Percentiles rank a stretch among this genome's conserved stretches.
These are phyloP conservation scores for Phoma sp. DNA, from an alignment of 2,329 filamentous ascomycete species.

Conservation along the genomic window DNA sequence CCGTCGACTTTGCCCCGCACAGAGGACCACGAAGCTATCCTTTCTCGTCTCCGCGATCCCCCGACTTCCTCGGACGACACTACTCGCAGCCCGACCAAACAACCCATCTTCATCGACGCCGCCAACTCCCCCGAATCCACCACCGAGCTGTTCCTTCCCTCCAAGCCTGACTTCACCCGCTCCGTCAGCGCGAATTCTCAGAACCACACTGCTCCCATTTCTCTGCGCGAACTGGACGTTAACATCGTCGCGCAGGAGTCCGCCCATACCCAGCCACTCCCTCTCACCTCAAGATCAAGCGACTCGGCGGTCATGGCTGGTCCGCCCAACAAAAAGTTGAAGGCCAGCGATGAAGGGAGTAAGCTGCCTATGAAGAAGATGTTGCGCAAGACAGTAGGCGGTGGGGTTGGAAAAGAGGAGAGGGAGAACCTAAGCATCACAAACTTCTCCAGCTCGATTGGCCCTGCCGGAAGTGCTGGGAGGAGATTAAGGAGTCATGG, in stretches of 20 bases:
- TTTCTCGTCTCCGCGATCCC: conserved; percentile 55
- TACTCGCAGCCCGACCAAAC: conserved; percentile 54
- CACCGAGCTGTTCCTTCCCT: conserved; percentile 34
- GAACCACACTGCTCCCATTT: conserved; percentile 33
- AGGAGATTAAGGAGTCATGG: conserved; percentile 50
- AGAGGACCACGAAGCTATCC: conserved; percentile 63
- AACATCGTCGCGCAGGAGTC: conserved; percentile 49
- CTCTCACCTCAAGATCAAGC: conserved; percentile 40
- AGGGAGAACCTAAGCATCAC: conserved; percentile 50
- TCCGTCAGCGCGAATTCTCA: conserved; percentile 32
- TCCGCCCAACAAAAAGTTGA: conserved; percentile 55
- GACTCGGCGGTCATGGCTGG: conserved; percentile 34
- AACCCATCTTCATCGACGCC: conserved; percentile 60
- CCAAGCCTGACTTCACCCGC: conserved; percentile 33
- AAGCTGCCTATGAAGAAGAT: conserved; percentile 54
- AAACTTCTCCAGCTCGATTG: conserved; percentile 50
- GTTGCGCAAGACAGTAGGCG: conserved; percentile 51
- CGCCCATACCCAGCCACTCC: conserved; percentile 38
- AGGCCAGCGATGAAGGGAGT: conserved; percentile 38
- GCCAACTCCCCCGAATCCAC: conserved; percentile 46
- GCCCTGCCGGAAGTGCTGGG: conserved; percentile 42
- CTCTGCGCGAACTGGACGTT: conserved; percentile 57
- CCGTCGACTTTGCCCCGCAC: conserved; percentile 81
- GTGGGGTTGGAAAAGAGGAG: conserved; percentile 37
- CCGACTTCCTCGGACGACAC: conserved; percentile 36